Evolutionary conservation across 805 yeast species (phyloP).

Genomic region (Metschnikowia santaceciliae): DNA sequence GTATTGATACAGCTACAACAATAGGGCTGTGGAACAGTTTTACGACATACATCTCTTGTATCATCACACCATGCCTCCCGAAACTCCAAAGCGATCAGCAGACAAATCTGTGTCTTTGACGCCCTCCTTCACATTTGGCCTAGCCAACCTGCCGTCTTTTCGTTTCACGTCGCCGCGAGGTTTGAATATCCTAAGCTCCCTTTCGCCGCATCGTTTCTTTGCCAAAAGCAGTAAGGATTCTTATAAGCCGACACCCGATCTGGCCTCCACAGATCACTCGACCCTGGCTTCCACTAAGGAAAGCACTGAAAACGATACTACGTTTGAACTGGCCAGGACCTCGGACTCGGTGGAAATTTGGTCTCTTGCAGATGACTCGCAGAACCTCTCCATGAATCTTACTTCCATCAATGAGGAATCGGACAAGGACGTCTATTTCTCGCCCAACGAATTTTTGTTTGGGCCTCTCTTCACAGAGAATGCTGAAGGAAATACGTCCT

Average conservation of each 20-base stretch:
- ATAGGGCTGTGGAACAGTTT: neutral
- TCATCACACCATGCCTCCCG: slow-evolving; percentile 10
- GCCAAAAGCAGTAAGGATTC: slow-evolving; percentile 10
- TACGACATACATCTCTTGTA: neutral
- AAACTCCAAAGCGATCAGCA: slow-evolving; percentile 12
- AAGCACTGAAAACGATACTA: slow-evolving; percentile 1
- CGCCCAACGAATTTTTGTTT: slow-evolving; percentile 28
- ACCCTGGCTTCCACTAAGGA: neutral
- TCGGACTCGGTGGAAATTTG: slow-evolving; percentile 26
- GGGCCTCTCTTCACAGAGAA: slow-evolving; percentile 4
- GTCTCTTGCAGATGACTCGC: slow-evolving; percentile 25
- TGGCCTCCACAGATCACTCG: neutral
- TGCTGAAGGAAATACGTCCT: neutral
- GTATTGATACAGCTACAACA: neutral
- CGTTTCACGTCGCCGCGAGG: slow-evolving; percentile 34
- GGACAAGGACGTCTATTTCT: slow-evolving; percentile 23
- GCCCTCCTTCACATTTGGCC: slow-evolving; percentile 36
- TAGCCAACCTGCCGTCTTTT: slow-evolving; percentile 43
- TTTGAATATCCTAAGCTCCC: slow-evolving; percentile 21
- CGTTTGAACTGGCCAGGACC: slow-evolving; percentile 15
- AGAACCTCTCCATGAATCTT: slow-evolving; percentile 16
- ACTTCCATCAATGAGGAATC: slow-evolving; percentile 27
- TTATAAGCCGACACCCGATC: neutral
- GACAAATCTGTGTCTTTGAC: slow-evolving; percentile 17
- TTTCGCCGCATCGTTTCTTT: slow-evolving; percentile 35